phyloP scores from a whole-genome alignment of 768 basidiomycete species.

The Mycena indigotica region DNA sequence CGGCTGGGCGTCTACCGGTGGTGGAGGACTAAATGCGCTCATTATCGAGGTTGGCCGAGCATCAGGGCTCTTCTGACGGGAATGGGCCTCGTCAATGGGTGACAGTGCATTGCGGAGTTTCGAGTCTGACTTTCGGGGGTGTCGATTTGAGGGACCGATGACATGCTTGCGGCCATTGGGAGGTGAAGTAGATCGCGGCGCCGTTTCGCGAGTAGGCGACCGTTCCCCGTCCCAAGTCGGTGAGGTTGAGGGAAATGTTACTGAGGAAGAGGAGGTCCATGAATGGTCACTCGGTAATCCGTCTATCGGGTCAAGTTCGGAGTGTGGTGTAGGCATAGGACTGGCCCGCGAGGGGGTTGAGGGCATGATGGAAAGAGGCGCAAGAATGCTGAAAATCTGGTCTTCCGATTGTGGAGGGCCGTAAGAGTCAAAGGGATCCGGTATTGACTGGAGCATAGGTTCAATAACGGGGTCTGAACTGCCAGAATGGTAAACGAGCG shows the following conservation, averaged over 20 bases:
- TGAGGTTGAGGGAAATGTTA: conserved; percentile 50
- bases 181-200: conserved; percentile 54
- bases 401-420: conserved; percentile 86
- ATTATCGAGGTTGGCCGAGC: conserved; percentile 19
- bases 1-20: conserved; percentile 26
- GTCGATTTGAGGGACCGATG: conserved; percentile 44
- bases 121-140: conserved; percentile 57
- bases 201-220: conserved; percentile 43
- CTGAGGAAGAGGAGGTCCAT: conserved; percentile 54
- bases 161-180: conserved; percentile 52
- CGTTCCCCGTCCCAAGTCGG: conserved; percentile 57
- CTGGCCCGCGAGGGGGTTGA: conserved; percentile 61
- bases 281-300: conserved; percentile 37
- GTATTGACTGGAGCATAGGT: conserved; percentile 85
- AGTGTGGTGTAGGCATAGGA: conserved; percentile 51
- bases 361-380: conserved; percentile 79
- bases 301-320: conserved; percentile 41
- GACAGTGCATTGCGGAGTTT: conserved; percentile 76
- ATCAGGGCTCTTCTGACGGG: conserved; percentile 33
- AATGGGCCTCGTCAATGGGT: conserved; percentile 64
- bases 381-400: conserved; percentile 90
- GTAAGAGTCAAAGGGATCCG: conserved; percentile 92
- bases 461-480: conserved; percentile 90
- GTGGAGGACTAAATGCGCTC: conserved; percentile 28
- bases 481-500: conserved; percentile 17